phyloP scores from a whole-genome alignment of 179 eudicot genomes.

The Sideroxylon spinosum region DNA sequence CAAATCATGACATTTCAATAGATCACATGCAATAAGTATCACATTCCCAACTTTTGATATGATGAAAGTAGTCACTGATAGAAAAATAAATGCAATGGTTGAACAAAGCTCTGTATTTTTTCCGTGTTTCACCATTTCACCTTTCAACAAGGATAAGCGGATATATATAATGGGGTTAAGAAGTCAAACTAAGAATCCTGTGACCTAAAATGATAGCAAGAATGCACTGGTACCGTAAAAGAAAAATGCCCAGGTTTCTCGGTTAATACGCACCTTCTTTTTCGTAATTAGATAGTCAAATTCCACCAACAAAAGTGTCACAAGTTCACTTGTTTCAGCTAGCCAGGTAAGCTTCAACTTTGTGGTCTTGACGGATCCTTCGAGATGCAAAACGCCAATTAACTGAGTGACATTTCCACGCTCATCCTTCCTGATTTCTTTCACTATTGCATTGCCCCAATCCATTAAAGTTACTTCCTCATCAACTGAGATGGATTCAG shows the following conservation, averaged over 20 bases:
- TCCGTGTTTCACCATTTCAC: neutral
- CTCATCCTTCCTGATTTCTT: slow-evolving; percentile 65
- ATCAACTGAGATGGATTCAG: slow-evolving; percentile 53
- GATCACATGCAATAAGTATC: too few relatives aligned
- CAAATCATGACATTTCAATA: too few relatives aligned
- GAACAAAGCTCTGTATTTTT: too few relatives aligned
- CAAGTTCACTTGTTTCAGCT: slow-evolving; percentile 65
- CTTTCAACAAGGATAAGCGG: too few relatives aligned
- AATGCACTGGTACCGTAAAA: neutral
- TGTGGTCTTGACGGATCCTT: slow-evolving; percentile 89
- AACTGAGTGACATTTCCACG: slow-evolving; percentile 58
- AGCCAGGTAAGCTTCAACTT: slow-evolving; percentile 96
- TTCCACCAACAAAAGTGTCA: slow-evolving; percentile 63
- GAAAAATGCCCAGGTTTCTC: neutral
- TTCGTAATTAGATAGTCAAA: slow-evolving; percentile 82
- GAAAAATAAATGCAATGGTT: too few relatives aligned
- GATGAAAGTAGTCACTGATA: too few relatives aligned
- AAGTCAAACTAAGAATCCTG: slow-evolving; percentile 1
- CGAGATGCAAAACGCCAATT: slow-evolving; percentile 76
- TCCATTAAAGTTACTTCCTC: slow-evolving; percentile 97
- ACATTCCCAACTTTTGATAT: too few relatives aligned
- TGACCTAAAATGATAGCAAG: neutral
- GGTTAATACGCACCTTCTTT: slow-evolving; percentile 60
- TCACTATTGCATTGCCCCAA: slow-evolving; percentile 95
- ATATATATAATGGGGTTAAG: neutral